Evolutionary conservation across 2,329 filamentous ascomycete species (phyloP), one percentile per base, ranked within the genome.

Genomic region (Fusarium palustre): DNA sequence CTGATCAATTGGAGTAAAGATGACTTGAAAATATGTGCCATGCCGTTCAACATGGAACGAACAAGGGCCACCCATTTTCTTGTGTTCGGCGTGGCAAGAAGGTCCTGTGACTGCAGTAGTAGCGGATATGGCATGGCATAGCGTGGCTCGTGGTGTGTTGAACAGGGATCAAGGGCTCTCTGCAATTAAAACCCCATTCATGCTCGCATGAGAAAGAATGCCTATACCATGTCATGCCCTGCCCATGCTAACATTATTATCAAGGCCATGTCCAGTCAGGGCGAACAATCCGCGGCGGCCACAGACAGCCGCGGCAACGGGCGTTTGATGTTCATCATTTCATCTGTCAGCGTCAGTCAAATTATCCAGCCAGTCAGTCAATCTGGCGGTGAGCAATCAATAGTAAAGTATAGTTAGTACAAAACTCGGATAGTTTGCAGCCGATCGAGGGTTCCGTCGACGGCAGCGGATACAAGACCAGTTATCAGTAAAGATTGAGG

Each of bases 21-120:
- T 15, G 25, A 57, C 49, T 64, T 42, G 63, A 50, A 47, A 50
- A 22, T 34, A 41, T 41, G 20, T 39, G 22, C 24, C 49, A 62
- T 56, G 42, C 60, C 50, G 64, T 63, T 59, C 56, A 56, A 59
- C 62, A 58, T 39, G 38, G 59, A 59, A 68, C 34, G 59, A 59
- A 68, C 48, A 52, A 52, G 34, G 54, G 52, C 61, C 59, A 64
- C 58, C 61, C 58, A 70, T 68, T 68, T 30, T 59, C 52, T 63
- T 65, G 59, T 56, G 73, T 59, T 73, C 61, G 72, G 73, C 68
- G 69, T 74, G 64, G 72, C 69, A 49, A 68, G 56, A 69, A 70
- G 69, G 73, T 75, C 73, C 73, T 75, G 73, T 75, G 73, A 75
- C 73, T 73, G 61, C 66, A 74, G 61, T 55, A 73, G 61, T 55